These are phyloP conservation scores for Eucalyptus lansdowneana DNA, from an alignment of 345 rosid genomes.

Conservation along the genomic window DNA sequence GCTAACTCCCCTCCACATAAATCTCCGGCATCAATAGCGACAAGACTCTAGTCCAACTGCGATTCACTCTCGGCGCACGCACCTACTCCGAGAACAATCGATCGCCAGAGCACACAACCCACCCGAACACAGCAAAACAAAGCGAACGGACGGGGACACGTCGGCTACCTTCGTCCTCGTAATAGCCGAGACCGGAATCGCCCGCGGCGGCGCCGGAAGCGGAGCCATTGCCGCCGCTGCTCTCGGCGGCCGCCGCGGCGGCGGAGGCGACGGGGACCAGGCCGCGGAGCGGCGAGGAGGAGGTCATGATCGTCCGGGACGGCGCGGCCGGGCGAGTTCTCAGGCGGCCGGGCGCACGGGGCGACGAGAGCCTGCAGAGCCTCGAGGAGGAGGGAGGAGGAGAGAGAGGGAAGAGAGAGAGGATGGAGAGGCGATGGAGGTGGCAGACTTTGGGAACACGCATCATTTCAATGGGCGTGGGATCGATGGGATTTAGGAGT, in stretches of 20 bases:
- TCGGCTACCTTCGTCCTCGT: conserved; percentile 41
- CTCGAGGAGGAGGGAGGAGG: neutral
- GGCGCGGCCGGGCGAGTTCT: conserved; percentile 4
- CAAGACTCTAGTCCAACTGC: neutral
- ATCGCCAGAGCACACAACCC: neutral
- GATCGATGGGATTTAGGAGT: neutral
- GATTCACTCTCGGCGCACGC: neutral
- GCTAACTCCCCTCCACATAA: neutral
- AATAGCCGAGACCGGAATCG: neutral
- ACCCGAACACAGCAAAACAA: neutral
- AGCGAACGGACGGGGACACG: neutral
- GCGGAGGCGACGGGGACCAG: conserved; percentile 30
- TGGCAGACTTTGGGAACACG: conserved; percentile 40
- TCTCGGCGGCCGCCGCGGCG: conserved; percentile 14
- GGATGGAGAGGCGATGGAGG: conserved; percentile 29
- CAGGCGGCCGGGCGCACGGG: conserved; percentile 11
- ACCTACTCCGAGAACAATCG: neutral
- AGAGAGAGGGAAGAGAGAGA: conserved; percentile 5
- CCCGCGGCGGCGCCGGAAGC: conserved; percentile 10
- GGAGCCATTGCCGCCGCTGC: conserved; percentile 21
- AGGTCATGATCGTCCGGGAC: conserved; percentile 4
- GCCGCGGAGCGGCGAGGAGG: conserved; percentile 26
- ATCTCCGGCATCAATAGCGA: neutral
- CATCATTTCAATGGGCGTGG: neutral
- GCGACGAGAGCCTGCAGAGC: conserved; percentile 5